phyloP scores from a whole-genome alignment of 2,329 filamentous ascomycete genomes.

The Lachnellula hyalina region DNA sequence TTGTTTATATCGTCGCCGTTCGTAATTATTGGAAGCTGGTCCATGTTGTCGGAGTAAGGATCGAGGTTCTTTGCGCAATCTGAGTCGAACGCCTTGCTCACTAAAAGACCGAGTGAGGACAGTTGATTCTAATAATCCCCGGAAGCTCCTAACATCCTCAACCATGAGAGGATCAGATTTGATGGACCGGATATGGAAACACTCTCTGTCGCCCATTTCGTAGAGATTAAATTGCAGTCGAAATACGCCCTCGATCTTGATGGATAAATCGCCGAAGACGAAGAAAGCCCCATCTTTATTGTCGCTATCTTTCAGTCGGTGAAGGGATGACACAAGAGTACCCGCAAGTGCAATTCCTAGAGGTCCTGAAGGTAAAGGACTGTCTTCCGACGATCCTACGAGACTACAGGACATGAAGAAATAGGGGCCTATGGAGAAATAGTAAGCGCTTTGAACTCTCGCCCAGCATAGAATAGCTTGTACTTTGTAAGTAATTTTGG shows the following conservation, averaged over 20 bases:
- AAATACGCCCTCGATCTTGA: slow-evolving; percentile 67
- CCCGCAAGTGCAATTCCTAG: slow-evolving; percentile 56
- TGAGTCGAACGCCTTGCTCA: slow-evolving; percentile 78
- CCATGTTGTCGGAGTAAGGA: slow-evolving; percentile 34
- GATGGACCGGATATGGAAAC: slow-evolving; percentile 31
- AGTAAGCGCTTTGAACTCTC: slow-evolving; percentile 5
- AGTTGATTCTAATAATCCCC: slow-evolving; percentile 76
- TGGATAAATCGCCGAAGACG: slow-evolving; percentile 83
- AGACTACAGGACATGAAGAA: slow-evolving; percentile 44
- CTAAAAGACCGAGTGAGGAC: slow-evolving; percentile 76
- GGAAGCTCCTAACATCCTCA: slow-evolving; percentile 62
- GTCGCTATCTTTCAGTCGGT: slow-evolving; percentile 72
- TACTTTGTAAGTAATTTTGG: slow-evolving; percentile 52
- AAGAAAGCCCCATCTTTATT: slow-evolving; percentile 81
- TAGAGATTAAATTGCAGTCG: slow-evolving; percentile 73
- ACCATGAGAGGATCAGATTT: slow-evolving; percentile 65
- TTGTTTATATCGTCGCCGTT: slow-evolving; percentile 25
- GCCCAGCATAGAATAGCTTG: slow-evolving; percentile 23
- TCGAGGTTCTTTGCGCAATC: slow-evolving; percentile 77
- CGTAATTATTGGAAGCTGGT: slow-evolving; percentile 30
- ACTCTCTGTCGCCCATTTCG: slow-evolving; percentile 49
- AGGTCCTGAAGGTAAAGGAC: slow-evolving; percentile 35
- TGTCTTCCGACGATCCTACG: slow-evolving; percentile 38
- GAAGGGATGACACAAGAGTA: slow-evolving; percentile 72
- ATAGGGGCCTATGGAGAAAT: slow-evolving; percentile 38